Evolutionary conservation across 257 asterid genomes (phyloP), one percentile per base, ranked within the genome.

Genomic region (Petunia axillaris): DNA sequence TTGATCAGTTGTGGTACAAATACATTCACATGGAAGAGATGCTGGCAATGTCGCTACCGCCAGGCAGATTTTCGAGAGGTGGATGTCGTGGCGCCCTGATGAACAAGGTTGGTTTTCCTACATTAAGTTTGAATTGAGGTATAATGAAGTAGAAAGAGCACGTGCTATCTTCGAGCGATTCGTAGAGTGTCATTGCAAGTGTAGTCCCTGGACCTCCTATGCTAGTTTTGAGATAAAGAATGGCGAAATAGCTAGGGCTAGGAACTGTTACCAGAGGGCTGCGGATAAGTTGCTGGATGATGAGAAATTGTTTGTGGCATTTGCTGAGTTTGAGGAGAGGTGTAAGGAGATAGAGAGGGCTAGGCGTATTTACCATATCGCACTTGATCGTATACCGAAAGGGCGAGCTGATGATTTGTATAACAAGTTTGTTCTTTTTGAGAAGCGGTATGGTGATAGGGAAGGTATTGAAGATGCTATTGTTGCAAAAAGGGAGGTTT

Each of bases 21-120:
- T 25, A 25, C 25, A 25, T 25, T 25, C 25, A 25, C 25, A 25
- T 25, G 25, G 98, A 94, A 82, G 97, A 92, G 88, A 84, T 92
- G 82, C 71, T 92, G 92, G 92, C 59, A 91, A 94, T 86, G 94
- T 91, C 36, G 97, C 93, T 13, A 97, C 90, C 0, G 97, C 97
- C 0, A 83, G 98, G 73, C 95, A 90, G 78, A 85, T 92, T 25
- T 92, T 89, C 16, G 97, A 94, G 85, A 74, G 97, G 71, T 94
- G 97, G 98, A 92, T 94, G 98, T 53, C 77, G 14, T 94, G 98
- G 97, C 83, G 84, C 80, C 97, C 98, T 43, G 98, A 94, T 85
- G 91, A 86, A 79, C 96, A 90, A n/a, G 98, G 97, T 2, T 94
- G 98, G 98, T 89, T 93, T 13, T 90, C 97, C 0, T 94, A 86